Percentiles rank a stretch among this genome's conserved stretches.
These are phyloP conservation scores for Blastobotrys serpentis DNA, from an alignment of 1,139 yeast genomes.

Conservation along the genomic window DNA sequence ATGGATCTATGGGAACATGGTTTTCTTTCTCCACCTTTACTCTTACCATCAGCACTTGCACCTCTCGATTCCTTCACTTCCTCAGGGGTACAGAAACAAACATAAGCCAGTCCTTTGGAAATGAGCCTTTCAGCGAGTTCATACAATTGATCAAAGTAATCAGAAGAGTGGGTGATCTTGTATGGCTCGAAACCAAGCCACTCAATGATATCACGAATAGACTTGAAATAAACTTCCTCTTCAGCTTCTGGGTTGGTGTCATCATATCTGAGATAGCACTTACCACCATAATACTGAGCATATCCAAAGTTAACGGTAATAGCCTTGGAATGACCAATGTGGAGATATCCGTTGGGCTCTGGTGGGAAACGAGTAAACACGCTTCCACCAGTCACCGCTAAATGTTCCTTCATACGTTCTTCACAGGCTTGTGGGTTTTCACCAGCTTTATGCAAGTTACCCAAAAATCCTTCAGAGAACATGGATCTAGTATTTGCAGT, in stretches of 20 bases:
- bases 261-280: slow-evolving; percentile 90
- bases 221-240: slow-evolving; percentile 85
- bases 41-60: slow-evolving; percentile 74
- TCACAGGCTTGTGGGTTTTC: slow-evolving; percentile 90
- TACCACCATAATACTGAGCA: slow-evolving; percentile 92
- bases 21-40: slow-evolving; percentile 86
- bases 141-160: slow-evolving; percentile 88
- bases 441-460: slow-evolving; percentile 93
- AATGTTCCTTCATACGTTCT: slow-evolving; percentile 76
- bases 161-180: slow-evolving; percentile 80
- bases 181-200: slow-evolving; percentile 92
- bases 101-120: slow-evolving; percentile 70
- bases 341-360: slow-evolving; percentile 87
- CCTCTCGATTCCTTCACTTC: slow-evolving; percentile 91
- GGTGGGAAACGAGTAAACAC: slow-evolving; percentile 97
- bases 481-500: slow-evolving; percentile 55
- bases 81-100: slow-evolving; percentile 91
- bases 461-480: slow-evolving; percentile 95
- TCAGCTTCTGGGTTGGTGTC: slow-evolving; percentile 97
- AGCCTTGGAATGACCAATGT: slow-evolving; percentile 97
- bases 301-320: slow-evolving; percentile 93
- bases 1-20: slow-evolving; percentile 76
- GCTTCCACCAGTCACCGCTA: slow-evolving; percentile 71
- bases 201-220: slow-evolving; percentile 85
- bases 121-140: slow-evolving; percentile 76